Evolutionary conservation across 768 basidiomycete species (phyloP).

Genomic region (Mrakia hoshinonis): DNA sequence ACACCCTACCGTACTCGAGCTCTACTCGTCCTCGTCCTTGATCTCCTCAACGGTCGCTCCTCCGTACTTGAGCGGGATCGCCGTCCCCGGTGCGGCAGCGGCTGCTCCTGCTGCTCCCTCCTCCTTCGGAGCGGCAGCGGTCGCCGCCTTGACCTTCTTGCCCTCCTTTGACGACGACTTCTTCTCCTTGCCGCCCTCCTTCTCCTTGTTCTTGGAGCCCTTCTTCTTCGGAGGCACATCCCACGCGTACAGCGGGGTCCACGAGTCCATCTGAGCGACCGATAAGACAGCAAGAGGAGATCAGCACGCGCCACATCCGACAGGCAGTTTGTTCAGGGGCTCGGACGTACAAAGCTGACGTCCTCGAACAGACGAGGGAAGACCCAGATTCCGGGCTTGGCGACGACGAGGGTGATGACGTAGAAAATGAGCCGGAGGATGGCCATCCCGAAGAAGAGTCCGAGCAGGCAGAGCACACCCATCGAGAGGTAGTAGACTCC

Average conservation of each 20-base stretch:
- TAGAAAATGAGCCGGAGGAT: conserved; percentile 88
- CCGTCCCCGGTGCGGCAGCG: neutral
- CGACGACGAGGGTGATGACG: conserved; percentile 76
- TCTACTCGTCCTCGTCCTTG: conserved; percentile 11
- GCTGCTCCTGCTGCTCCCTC: neutral
- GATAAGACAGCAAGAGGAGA: neutral
- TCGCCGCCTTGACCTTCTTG: conserved; percentile 6
- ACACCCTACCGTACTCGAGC: no score
- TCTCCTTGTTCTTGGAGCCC: conserved; percentile 41
- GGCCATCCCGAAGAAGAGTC: conserved; percentile 79
- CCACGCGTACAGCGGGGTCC: conserved; percentile 96
- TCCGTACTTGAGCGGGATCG: neutral
- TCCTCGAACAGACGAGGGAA: conserved; percentile 97
- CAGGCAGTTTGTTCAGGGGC: no score
- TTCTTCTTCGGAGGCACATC: conserved; percentile 68
- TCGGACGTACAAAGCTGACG: conserved; percentile 94
- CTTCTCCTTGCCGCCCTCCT: conserved; percentile 7
- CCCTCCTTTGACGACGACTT: neutral
- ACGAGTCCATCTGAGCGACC: conserved; percentile 72
- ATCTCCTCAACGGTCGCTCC: conserved; percentile 22
- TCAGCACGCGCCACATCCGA: no score
- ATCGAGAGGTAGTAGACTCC: conserved; percentile 95
- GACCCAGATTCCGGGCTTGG: conserved; percentile 92
- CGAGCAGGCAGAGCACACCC: conserved; percentile 75
- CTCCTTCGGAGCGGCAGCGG: neutral